Base-by-base conservation (phyloP, 225 moss, liverwort and hornwort genomes). In the Straminergon stramineum region DNA sequence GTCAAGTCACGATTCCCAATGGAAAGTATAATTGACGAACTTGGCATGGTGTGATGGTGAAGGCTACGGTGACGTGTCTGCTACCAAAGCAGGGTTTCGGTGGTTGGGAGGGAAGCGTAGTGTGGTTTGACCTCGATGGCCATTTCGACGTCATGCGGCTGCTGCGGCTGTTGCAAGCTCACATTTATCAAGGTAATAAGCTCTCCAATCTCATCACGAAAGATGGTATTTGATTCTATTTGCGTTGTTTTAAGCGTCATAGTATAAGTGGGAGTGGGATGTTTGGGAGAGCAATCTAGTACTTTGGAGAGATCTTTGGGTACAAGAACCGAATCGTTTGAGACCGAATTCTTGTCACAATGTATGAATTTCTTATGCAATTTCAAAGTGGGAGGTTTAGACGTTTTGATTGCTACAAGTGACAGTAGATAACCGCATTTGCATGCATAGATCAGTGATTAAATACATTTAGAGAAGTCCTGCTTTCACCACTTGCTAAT, bases 61-160 rank as follows among this genome's bases (percentile, higher is more conserved):
- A 95, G 95, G 93, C 94, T 81, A 81, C 94, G 79, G 94, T 94
- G 87, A 92, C 85, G 77, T 92, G 93, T 81, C 64, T 95, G 71
- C 89, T 95, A 30, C 93, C 95, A 43, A 92, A 91, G 90, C 82
- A 90, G 83, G 88, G 85, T 1, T 94, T 89, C 61, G 92, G 88
- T 79, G 95, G 95, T 69, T 94, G 94, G 92, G 94, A 93, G 86
- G 92, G 91, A 80, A 93, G 92, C 86, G 95, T 95, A 32, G 73
- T 94, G 51, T 95, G 95, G 93, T 94, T 91, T 78, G 95, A 95
- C 84, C 92, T 95, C 31, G 95, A 95, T 85, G 94, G 94, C 82
- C 94, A 94, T 93, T 95, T 95, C 87, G 95, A 95, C 52, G 85
- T 91, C 66, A 62, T 90, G 87, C 79, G 95, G 20, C 79, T 95